A percentile compares a stretch with the other conserved stretches of the same genome.
Conservation (phyloP, 768 basidiomycete genomes). For the Dioszegia aurantiaca region DNA sequence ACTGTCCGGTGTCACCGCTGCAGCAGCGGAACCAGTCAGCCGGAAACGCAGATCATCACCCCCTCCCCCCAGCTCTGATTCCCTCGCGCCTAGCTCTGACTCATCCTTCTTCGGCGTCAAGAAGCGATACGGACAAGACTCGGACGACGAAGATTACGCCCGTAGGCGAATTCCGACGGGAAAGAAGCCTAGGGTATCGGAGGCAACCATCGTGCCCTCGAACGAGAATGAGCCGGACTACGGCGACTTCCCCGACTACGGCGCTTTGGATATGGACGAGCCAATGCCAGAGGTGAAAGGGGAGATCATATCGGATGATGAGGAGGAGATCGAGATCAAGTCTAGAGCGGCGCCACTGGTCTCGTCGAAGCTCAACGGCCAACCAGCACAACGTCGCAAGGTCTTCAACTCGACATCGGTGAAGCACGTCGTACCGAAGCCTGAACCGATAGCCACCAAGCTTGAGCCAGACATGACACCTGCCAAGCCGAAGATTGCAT, state of each 20-base stretch:
- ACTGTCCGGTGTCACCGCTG: conserved; percentile 58
- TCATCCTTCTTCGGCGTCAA: conserved; percentile 32
- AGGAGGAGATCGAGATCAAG: conserved; percentile 42
- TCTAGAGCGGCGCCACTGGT: conserved; percentile 23
- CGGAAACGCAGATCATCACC: conserved; percentile 60
- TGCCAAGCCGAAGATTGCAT: conserved; percentile 17
- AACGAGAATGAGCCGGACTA: conserved; percentile 28
- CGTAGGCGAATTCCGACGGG: conserved; percentile 37
- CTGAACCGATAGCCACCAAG: conserved; percentile 32
- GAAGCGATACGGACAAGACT: conserved; percentile 38
- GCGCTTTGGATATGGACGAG: conserved; percentile 34
- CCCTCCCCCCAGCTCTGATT: conserved; percentile 45
- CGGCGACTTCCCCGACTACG: conserved; percentile 22
- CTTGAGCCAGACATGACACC: conserved; percentile 34
- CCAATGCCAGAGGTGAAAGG: conserved; percentile 26
- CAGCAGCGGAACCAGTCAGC: conserved; percentile 22
- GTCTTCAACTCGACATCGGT: conserved; percentile 44
- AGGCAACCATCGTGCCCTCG: conserved; percentile 32
- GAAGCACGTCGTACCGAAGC: conserved; percentile 36
- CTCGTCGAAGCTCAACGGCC: conserved; percentile 36
- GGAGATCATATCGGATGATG: conserved; percentile 30
- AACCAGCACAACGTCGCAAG: conserved; percentile 17
- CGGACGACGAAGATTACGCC: conserved; percentile 38
- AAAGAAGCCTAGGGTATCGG: conserved; percentile 44
- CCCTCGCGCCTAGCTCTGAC: conserved; percentile 40